These are phyloP conservation scores for Thecaphora thlaspeos DNA, from an alignment of 1,284 basidiomycete species.

Conservation along the genomic window DNA sequence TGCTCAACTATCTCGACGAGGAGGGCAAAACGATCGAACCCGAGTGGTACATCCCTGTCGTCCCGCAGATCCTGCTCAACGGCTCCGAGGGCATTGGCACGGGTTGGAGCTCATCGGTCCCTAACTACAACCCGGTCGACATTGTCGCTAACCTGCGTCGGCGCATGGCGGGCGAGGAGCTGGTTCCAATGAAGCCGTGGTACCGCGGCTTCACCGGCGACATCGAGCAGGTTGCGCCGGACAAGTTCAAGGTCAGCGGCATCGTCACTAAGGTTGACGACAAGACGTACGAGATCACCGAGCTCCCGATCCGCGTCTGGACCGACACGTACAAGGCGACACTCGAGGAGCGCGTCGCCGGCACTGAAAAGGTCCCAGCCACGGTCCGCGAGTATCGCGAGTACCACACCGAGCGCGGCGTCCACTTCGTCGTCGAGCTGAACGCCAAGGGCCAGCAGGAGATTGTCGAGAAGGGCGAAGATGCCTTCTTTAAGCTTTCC, in stretches of 20 bases:
- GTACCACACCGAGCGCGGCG: slow-evolving; percentile 77
- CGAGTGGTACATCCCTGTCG: slow-evolving; percentile 86
- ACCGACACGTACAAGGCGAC: slow-evolving; percentile 88
- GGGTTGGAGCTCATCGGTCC: slow-evolving; percentile 92
- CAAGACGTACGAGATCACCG: slow-evolving; percentile 88
- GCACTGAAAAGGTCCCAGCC: slow-evolving; percentile 66
- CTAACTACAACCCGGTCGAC: slow-evolving; percentile 89
- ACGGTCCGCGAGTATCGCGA: slow-evolving; percentile 62
- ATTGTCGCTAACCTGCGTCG: slow-evolving; percentile 84
- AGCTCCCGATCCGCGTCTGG: slow-evolving; percentile 94
- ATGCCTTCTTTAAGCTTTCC: slow-evolving; percentile 88
- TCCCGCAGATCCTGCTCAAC: slow-evolving; percentile 88
- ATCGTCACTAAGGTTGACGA: slow-evolving; percentile 76
- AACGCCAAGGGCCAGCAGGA: slow-evolving; percentile 76
- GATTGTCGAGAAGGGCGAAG: slow-evolving; percentile 81
- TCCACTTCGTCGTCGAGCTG: slow-evolving; percentile 87
- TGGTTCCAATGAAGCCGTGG: slow-evolving; percentile 88
- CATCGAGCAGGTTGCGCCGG: slow-evolving; percentile 75
- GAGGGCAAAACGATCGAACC: slow-evolving; percentile 89
- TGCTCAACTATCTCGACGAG: slow-evolving; percentile 81
- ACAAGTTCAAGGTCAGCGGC: slow-evolving; percentile 85
- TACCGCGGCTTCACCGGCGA: slow-evolving; percentile 88
- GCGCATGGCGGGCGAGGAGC: slow-evolving; percentile 81
- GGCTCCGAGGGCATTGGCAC: slow-evolving; percentile 98
- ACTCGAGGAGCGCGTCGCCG: slow-evolving; percentile 69